A percentile compares a stretch with the other conserved stretches of the same genome.
phyloP scores from a whole-genome alignment of 768 basidiomycete genomes.

The Suillus weaverae region DNA sequence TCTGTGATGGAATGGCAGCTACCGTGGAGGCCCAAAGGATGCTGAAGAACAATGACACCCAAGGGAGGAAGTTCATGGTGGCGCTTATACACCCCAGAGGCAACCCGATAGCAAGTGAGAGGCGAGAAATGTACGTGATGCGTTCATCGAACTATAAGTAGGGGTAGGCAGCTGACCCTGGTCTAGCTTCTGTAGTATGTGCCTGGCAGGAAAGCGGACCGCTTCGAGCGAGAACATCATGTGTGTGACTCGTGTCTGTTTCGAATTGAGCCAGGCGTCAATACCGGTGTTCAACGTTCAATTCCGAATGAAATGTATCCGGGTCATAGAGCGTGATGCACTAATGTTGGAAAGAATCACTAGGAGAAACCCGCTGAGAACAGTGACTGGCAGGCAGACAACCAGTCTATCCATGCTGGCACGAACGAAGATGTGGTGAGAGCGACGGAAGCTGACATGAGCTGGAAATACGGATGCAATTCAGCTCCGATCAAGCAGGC shows the following conservation, averaged over 20 bases:
- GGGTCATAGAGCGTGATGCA: not conserved
- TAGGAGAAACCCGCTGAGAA: not conserved
- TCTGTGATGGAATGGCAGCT: slow-evolving; percentile 35
- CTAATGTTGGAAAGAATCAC: not conserved
- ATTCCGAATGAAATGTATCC: not conserved
- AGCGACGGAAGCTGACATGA: not conserved
- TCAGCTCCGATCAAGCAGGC: not conserved
- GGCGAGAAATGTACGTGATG: slow-evolving; percentile 1
- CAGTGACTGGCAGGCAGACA: not conserved
- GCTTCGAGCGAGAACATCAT: slow-evolving; percentile 10
- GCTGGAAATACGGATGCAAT: not conserved
- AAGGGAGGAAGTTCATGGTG: slow-evolving; percentile 38
- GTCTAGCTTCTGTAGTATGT: slow-evolving; percentile 18
- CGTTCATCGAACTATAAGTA: slow-evolving; percentile 19
- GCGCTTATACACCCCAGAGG: slow-evolving; percentile 14
- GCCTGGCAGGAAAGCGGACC: slow-evolving; percentile 9
- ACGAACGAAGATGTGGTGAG: not conserved
- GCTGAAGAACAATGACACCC: slow-evolving; percentile 27
- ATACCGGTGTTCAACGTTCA: not conserved
- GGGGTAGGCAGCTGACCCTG: not conserved
- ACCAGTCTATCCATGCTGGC: not conserved
- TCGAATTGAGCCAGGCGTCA: slow-evolving; percentile 5
- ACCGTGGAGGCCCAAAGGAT: slow-evolving; percentile 30
- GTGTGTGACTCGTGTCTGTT: slow-evolving; percentile 1
- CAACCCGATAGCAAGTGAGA: slow-evolving; percentile 1